phyloP scores from a whole-genome alignment of 768 basidiomycete species.

The Floccularia luteovirens region DNA sequence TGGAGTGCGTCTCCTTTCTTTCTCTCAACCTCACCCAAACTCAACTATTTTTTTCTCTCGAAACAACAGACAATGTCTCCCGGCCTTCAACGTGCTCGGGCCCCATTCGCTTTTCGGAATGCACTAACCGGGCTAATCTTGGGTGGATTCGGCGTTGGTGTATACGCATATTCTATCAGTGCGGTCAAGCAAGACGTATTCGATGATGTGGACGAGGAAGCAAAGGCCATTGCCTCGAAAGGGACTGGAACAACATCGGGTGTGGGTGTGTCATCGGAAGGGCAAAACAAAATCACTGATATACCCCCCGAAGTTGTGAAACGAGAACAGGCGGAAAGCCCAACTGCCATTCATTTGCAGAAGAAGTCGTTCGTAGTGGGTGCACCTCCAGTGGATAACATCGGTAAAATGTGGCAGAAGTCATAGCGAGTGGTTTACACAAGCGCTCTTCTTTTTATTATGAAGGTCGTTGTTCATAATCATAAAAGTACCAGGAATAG shows the following conservation, averaged over 20 bases:
- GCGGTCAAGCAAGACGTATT: constrained; percentile 95
- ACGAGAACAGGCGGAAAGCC: constrained; percentile 1
- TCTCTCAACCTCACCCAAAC: not conserved
- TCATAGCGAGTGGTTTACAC: constrained; percentile 2
- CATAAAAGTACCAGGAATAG: too few relatives aligned
- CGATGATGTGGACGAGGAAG: constrained; percentile 79
- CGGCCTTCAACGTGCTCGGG: constrained; percentile 81
- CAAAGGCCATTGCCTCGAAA: constrained; percentile 39
- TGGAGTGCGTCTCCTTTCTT: constrained; percentile 26
- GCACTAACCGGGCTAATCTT: constrained; percentile 69
- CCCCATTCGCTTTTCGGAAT: constrained; percentile 76
- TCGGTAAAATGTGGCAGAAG: constrained; percentile 36
- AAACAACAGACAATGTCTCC: constrained; percentile 83
- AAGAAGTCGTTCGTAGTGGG: constrained; percentile 65
- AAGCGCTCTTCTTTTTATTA: too few relatives aligned
- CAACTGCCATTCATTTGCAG: constrained; percentile 34
- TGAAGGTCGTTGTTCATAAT: too few relatives aligned
- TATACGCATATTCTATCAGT: constrained; percentile 90
- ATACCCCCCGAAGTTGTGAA: constrained; percentile 1
- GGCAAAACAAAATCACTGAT: constrained; percentile 12
- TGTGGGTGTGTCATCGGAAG: constrained; percentile 7
- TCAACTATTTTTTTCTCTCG: not conserved
- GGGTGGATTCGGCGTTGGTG: constrained; percentile 66
- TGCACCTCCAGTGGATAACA: constrained; percentile 59
- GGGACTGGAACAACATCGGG: constrained; percentile 15